Evolutionary conservation across 805 yeast species (phyloP), one percentile per base, ranked within the genome.

Genomic region (Lachancea cidri): DNA sequence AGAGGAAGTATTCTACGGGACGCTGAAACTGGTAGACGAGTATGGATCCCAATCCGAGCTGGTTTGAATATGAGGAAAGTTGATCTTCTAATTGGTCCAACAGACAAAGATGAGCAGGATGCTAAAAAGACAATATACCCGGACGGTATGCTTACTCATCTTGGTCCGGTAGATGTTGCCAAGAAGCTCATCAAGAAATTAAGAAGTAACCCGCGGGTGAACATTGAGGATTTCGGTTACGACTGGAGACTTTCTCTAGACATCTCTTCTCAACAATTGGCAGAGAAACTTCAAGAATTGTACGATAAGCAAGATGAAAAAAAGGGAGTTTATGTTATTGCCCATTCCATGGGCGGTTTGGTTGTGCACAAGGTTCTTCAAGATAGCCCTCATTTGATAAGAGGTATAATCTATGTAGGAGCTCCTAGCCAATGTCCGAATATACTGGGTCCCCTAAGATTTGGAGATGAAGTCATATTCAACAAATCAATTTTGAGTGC

Each of bases 341-440:
- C 93, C 0, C 97, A 89, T 60, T 87, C 96, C 0, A 88, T 89
- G 96, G 97, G 97, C 39, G 97, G 97, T 0, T 57, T 89, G 25
- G 73, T 89, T 5, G 79, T 95, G 0, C 96, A 87, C 56, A 81
- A 83, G 42, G 86, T 83, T 0, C 67, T 89, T 71, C 83, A 82
- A 40, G 66, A 67, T 38, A 73, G 77, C 44, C 88, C 95, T 0
- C 64, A 73, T 11, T 60, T 87, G 33, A 74, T 89, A 53, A 70
- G 89, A 45, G 91, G 93, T 1, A 50, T 89, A 1, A 62, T 89
- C 2, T 89, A 87, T 54, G 91, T 77, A 11, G 97, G 96, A 1
- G 73, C 79, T 0, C 97, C 97, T 2, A 70, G 81, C 17, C 86
- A 84, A 54, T 87, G 96, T 60, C 77, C 88, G 8, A 86, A 86